These are phyloP conservation scores for Candida alai DNA, from an alignment of 805 yeast genomes.

Conservation along the genomic window DNA sequence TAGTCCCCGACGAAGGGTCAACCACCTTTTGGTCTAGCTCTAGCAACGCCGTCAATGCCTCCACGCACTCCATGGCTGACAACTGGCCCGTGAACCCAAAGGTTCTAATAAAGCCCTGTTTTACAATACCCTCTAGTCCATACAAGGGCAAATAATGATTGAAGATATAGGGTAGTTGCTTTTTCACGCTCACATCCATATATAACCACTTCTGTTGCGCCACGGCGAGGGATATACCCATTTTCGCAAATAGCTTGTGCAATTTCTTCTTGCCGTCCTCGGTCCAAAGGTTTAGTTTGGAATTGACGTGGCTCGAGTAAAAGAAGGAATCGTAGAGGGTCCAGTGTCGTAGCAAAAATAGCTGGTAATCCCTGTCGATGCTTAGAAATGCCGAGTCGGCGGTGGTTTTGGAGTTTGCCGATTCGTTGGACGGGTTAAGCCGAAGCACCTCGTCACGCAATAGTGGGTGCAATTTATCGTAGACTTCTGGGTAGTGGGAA, in stretches of 20 bases:
- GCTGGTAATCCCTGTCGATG: slow-evolving; percentile 78
- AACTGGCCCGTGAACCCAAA: slow-evolving; percentile 85
- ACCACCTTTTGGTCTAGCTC: slow-evolving; percentile 56
- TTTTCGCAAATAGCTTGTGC: slow-evolving; percentile 89
- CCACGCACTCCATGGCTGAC: slow-evolving; percentile 91
- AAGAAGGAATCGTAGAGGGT: slow-evolving; percentile 85
- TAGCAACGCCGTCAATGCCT: slow-evolving; percentile 77
- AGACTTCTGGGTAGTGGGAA: slow-evolving; percentile 67
- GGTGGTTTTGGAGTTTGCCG: slow-evolving; percentile 19
- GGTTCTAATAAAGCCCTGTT: slow-evolving; percentile 82
- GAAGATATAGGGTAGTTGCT: slow-evolving; percentile 65
- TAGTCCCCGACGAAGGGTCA: background rate
- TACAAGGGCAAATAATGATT: slow-evolving; percentile 65
- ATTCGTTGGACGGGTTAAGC: slow-evolving; percentile 40
- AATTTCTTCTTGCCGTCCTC: slow-evolving; percentile 84
- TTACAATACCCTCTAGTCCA: slow-evolving; percentile 76
- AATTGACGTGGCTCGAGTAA: slow-evolving; percentile 87
- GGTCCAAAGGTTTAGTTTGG: slow-evolving; percentile 84
- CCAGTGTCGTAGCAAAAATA: slow-evolving; percentile 89
- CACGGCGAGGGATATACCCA: slow-evolving; percentile 89
- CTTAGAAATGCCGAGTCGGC: slow-evolving; percentile 47
- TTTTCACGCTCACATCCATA: slow-evolving; percentile 76
- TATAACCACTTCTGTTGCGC: slow-evolving; percentile 93
- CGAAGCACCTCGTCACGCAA: slow-evolving; percentile 81
- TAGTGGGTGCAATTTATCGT: slow-evolving; percentile 67